Conservation (phyloP, 208 protist genomes). For the Trypanosoma brucei region DNA sequence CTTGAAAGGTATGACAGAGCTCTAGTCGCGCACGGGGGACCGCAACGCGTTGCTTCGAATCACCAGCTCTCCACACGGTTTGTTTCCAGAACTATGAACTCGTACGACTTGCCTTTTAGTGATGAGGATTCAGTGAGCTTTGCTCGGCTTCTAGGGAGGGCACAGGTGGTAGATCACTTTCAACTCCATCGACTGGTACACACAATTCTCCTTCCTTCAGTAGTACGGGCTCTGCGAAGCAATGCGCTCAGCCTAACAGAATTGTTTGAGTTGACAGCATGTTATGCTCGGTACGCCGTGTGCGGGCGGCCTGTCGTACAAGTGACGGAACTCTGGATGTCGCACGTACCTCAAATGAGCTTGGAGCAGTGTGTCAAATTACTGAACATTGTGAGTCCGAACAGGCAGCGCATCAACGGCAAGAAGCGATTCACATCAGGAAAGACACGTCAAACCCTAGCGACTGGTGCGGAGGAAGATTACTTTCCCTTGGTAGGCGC, state of each 20-base stretch:
- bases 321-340: slow-evolving; percentile 44
- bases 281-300: slow-evolving; percentile 54
- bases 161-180: slow-evolving; percentile 46
- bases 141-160: slow-evolving; percentile 48
- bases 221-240: slow-evolving; percentile 29
- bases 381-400: slow-evolving; percentile 21
- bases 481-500: slow-evolving; percentile 44
- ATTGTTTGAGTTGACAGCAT: slow-evolving; percentile 20
- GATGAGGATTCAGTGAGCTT: slow-evolving; percentile 35
- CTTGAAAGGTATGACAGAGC: slow-evolving; percentile 20
- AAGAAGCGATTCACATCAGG: background rate
- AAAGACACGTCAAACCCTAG: background rate
- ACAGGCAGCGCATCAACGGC: background rate
- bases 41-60: slow-evolving; percentile 28
- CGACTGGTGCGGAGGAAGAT: slow-evolving; percentile 32
- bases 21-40: slow-evolving; percentile 1
- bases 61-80: slow-evolving; percentile 28
- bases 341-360: slow-evolving; percentile 24
- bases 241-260: slow-evolving; percentile 1
- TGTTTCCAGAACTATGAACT: slow-evolving; percentile 14
- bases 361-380: slow-evolving; percentile 24
- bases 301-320: slow-evolving; percentile 48
- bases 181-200: slow-evolving; percentile 72
- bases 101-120: slow-evolving; percentile 15
- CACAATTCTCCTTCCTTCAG: slow-evolving; percentile 49